These are phyloP conservation scores for Ploettnerulaceae sp. DNA, from an alignment of 2,329 filamentous ascomycete species.

Conservation along the genomic window DNA sequence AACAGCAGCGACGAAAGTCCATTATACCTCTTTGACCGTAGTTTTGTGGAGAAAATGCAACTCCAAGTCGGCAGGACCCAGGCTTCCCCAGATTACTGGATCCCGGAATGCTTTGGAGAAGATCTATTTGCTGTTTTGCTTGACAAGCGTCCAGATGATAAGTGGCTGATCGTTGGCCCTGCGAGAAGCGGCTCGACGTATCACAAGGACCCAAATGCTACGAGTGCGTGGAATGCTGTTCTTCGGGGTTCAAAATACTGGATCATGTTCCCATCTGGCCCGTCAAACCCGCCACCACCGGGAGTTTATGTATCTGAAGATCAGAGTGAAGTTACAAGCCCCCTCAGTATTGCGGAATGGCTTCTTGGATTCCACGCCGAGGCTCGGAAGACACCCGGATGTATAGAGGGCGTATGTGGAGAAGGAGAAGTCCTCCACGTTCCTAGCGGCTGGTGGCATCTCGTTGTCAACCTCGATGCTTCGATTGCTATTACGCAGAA, in stretches of 20 bases:
- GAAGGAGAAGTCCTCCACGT: slow-evolving; percentile 88
- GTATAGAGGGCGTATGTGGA: slow-evolving; percentile 77
- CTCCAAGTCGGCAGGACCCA: slow-evolving; percentile 50
- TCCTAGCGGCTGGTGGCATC: slow-evolving; percentile 93
- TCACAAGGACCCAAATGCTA: slow-evolving; percentile 75
- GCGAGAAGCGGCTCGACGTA: slow-evolving; percentile 87
- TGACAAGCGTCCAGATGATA: slow-evolving; percentile 73
- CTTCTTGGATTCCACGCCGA: slow-evolving; percentile 83
- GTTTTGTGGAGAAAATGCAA: slow-evolving; percentile 81
- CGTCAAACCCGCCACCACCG: slow-evolving; percentile 53
- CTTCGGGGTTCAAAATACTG: slow-evolving; percentile 90
- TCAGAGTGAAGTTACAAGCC: slow-evolving; percentile 87
- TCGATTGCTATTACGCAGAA: slow-evolving; percentile 93
- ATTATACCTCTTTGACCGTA: slow-evolving; percentile 84
- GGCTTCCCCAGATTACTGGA: slow-evolving; percentile 58
- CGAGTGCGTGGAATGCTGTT: slow-evolving; percentile 90
- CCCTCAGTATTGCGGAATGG: slow-evolving; percentile 96
- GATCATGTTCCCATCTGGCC: slow-evolving; percentile 86
- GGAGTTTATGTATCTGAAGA: slow-evolving; percentile 88
- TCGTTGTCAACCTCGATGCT: slow-evolving; percentile 83
- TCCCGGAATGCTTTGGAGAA: slow-evolving; percentile 76
- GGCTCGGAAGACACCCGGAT: slow-evolving; percentile 70
- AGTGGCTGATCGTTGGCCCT: slow-evolving; percentile 91
- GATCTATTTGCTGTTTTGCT: slow-evolving; percentile 81
- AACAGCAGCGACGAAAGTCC: slow-evolving; percentile 81